Percentiles rank a stretch among this genome's conserved stretches.
Evolutionary conservation across 305 asterid species (phyloP).

Genomic region (Euphrasia arctica): DNA sequence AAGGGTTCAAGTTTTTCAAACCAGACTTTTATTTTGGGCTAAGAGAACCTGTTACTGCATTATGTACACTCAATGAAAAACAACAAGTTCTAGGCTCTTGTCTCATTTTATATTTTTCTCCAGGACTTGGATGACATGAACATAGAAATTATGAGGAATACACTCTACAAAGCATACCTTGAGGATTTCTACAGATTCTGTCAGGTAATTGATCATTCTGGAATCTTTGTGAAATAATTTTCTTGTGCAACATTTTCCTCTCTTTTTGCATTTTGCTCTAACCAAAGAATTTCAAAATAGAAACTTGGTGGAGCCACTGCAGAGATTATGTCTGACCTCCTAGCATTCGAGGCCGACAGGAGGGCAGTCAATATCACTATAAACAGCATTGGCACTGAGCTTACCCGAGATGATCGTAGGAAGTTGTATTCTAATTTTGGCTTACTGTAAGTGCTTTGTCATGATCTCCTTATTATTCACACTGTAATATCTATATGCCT

Average conservation of each 20-base stretch:
- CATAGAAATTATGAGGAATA: constrained; percentile 53
- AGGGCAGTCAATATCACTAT: constrained; percentile 98
- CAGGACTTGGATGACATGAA: constrained; percentile 62
- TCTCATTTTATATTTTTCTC: constrained; percentile 22
- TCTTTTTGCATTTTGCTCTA: constrained; percentile 19
- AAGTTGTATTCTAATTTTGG: constrained; percentile 83
- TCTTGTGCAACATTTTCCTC: constrained; percentile 11
- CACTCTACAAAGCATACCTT: constrained; percentile 96
- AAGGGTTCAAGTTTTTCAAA: neutral
- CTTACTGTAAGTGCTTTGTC: constrained; percentile 59
- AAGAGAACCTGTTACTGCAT: too few species aligned
- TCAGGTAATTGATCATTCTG: constrained; percentile 49
- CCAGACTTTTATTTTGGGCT: neutral
- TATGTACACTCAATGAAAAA: constrained; percentile 1
- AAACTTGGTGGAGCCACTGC: constrained; percentile 97
- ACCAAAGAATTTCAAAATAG: constrained; percentile 37
- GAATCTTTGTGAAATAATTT: constrained; percentile 10
- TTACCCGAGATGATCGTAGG: constrained; percentile 86
- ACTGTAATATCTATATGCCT: constrained; percentile 12
- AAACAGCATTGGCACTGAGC: constrained; percentile 97
- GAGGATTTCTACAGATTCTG: constrained; percentile 94
- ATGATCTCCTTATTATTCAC: constrained; percentile 3
- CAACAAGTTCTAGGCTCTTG: constrained; percentile 1
- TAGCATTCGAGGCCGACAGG: constrained; percentile 95
- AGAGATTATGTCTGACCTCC: constrained; percentile 94